Base-by-base conservation (phyloP, 2,329 filamentous ascomycete genomes). In the Annulohypoxylon truncatum region DNA sequence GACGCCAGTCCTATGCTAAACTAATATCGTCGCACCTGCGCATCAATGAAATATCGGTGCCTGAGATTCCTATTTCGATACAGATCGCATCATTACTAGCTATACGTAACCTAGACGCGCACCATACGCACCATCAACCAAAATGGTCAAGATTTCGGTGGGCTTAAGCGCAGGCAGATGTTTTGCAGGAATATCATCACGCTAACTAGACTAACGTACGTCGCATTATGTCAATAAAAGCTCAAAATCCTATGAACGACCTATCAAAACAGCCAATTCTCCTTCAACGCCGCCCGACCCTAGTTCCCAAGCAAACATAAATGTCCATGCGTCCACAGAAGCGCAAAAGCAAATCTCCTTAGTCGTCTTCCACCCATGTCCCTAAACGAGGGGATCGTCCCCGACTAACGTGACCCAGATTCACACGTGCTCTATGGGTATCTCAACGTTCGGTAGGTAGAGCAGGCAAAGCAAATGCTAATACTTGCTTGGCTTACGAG, bases 31-130 rank as follows among this genome's bases (percentile, higher is more conserved):
- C 35, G 10, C 61, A 54, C 52, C 52, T 60, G 48, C 62, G 66
- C 52, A 58, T 65, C 57, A 58, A 58, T 61, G 33, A 64, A 74
- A 72, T 71, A 15, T 69, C 59, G 72, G 67, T 74, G 72, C 72
- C 72, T 74, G 71, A 68, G 62, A 55, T 24, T n/a, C 22, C 26
- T 42, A 13, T 51, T 24, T 57, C 22, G 38, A 47, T 51, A n/a
- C 18, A 58, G 61, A 62, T 65, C 52, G 51, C 53, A 53, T 60
- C 50, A 60, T 40, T 44, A 13, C 26, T 28, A 42, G 51, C 53
- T 53, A 64, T 57, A 67, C 67, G 67, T 67, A 69, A 69, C 54
- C 40, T 40, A 33, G 50, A 61, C 31, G 50, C 57, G 57, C 50
- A 67, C 57, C 13, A 44, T 56, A 46, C 57, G 57, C 50, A 67